Evolutionary conservation across 2,329 filamentous ascomycete species (phyloP).

Genomic region (Colletotrichum lupini): DNA sequence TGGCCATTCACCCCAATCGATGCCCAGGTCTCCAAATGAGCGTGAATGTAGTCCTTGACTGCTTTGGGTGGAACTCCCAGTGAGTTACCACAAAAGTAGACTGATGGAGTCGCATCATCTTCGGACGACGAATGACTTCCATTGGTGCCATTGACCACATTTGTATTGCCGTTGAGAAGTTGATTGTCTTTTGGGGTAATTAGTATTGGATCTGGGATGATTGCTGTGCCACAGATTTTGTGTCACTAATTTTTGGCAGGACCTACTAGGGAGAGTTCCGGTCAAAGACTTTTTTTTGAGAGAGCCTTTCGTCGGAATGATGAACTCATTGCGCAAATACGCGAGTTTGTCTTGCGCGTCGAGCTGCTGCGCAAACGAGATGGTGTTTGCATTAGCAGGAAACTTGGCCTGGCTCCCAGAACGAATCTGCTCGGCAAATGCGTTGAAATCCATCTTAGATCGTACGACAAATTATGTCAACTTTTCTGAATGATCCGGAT

Average conservation of each 20-base stretch:
- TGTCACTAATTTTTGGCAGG: background rate
- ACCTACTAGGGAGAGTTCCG: conserved; percentile 54
- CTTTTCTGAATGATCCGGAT: background rate
- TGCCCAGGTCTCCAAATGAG: conserved; percentile 85
- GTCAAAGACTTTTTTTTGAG: conserved; percentile 72
- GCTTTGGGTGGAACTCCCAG: conserved; percentile 79
- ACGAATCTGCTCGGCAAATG: conserved; percentile 52
- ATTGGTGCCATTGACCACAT: conserved; percentile 43
- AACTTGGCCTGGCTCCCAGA: conserved; percentile 56
- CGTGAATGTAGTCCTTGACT: conserved; percentile 72
- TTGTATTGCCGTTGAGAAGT: conserved; percentile 40
- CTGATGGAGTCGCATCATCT: conserved; percentile 57
- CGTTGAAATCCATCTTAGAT: conserved; percentile 51
- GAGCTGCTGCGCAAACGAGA: conserved; percentile 61
- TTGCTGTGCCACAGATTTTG: background rate
- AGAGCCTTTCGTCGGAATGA: conserved; percentile 80
- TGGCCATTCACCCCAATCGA: conserved; percentile 87
- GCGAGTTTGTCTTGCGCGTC: conserved; percentile 71
- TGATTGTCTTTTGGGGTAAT: conserved; percentile 10
- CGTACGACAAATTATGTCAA: conserved; percentile 6
- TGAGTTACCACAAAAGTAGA: conserved; percentile 85
- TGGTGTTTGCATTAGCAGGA: conserved; percentile 57
- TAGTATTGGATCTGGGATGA: background rate
- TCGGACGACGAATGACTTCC: conserved; percentile 35
- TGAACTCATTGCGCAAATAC: conserved; percentile 76